Conservation (phyloP, 2,329 filamentous ascomycete genomes). For the Aspergillus pseudoviridinutans region DNA sequence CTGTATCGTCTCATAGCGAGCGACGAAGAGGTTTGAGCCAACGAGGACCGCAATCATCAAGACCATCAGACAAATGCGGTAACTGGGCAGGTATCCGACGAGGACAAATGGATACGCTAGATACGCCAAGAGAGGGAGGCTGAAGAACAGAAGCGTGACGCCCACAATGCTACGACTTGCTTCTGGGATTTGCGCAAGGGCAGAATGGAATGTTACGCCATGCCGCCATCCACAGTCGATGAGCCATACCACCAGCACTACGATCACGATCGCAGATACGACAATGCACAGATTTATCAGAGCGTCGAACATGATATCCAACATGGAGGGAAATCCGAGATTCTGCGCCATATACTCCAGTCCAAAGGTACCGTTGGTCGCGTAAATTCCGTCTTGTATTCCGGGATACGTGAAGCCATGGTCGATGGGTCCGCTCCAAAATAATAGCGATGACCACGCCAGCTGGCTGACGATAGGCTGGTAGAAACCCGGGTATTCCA, state of each 20-base stretch:
- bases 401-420: constrained; percentile 13
- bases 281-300: constrained; percentile 10
- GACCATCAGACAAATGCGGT: constrained; percentile 7
- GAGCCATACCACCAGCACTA: background rate
- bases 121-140: constrained; percentile 5
- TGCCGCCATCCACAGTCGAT: background rate
- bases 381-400: constrained; percentile 7
- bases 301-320: constrained; percentile 11
- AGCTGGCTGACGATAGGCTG: constrained; percentile 8
- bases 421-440: constrained; percentile 9
- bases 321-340: constrained; percentile 8
- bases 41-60: background rate
- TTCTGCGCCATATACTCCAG: constrained; percentile 13
- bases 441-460: constrained; percentile 13
- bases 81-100: background rate
- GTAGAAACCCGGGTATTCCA: constrained; percentile 13
- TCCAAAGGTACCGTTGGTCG: constrained; percentile 9
- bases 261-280: background rate
- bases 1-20: background rate
- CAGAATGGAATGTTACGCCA: background rate
- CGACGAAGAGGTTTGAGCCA: background rate
- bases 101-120: constrained; percentile 1
- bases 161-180: constrained; percentile 6
- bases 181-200: constrained; percentile 1
- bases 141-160: constrained; percentile 7